Conservation (phyloP, 306 rosid species). For the Begonia masoniana region DNA sequence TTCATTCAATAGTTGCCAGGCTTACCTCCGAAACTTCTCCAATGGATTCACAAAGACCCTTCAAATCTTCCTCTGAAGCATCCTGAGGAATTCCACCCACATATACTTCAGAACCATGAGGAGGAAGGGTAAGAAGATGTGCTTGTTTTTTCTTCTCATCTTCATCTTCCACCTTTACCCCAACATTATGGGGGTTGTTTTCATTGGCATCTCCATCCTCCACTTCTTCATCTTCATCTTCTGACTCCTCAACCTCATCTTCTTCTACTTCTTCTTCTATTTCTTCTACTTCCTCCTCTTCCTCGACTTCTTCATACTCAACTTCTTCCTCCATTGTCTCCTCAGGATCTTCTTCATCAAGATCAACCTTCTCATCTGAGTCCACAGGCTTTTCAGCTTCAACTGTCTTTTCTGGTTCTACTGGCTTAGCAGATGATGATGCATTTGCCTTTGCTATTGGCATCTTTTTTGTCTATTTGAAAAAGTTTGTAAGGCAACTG, state of each 20-base stretch:
- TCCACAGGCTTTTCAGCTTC: slow-evolving; percentile 50
- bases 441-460: slow-evolving; percentile 58
- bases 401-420: slow-evolving; percentile 28
- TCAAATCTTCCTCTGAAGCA: slow-evolving; percentile 57
- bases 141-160: slow-evolving; percentile 60
- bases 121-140: slow-evolving; percentile 91
- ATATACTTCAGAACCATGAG: slow-evolving; percentile 96
- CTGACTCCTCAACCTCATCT: slow-evolving; percentile 38
- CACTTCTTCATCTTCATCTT: slow-evolving; percentile 33
- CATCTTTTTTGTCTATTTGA: slow-evolving; percentile 71
- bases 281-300: slow-evolving; percentile 71
- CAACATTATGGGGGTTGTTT: slow-evolving; percentile 17
- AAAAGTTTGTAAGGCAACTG: slow-evolving; percentile 87
- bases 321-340: slow-evolving; percentile 73
- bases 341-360: slow-evolving; percentile 65
- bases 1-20: slow-evolving; percentile 5
- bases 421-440: slow-evolving; percentile 42
- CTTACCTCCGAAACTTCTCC: slow-evolving; percentile 84
- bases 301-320: slow-evolving; percentile 88
- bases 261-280: slow-evolving; percentile 47
- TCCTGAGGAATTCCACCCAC: slow-evolving; percentile 79
- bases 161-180: slow-evolving; percentile 28
- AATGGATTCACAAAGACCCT: slow-evolving; percentile 48
- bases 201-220: slow-evolving; percentile 32
- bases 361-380: slow-evolving; percentile 62